Base-by-base conservation (phyloP, 2,329 filamentous ascomycete species). In the Scedosporium dehoogii region DNA sequence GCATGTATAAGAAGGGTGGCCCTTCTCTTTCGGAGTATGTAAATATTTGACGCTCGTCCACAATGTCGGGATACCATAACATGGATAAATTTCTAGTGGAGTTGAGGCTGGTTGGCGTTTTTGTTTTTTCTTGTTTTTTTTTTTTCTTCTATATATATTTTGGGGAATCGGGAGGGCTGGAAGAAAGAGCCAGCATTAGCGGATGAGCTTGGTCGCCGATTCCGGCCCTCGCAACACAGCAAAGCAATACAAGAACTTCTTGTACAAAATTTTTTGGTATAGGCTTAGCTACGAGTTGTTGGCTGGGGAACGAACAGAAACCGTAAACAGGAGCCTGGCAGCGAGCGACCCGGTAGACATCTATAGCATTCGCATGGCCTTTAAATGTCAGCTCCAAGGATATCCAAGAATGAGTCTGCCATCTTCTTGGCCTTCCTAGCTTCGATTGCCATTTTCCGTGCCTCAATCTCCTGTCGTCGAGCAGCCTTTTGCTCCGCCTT, bases 341-440 rank as follows among this genome's bases (percentile, higher is more conserved):
- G 10, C 33, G 33, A 38, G 33, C 33, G 33, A 38, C 33, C 10
- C 10, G 4, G 10, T 3, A 38, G 33, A 10, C 10, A 38, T 12
- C 9, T 12, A 38, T 12, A 38, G 4, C 10, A 38, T 38, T 12
- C 33, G 3, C 33, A 1, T 12, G 10, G 10, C 33, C 33, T 38
- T 53, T 62, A 56, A 7, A 61, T 21, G 27, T 60, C 55, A 12
- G 46, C 27, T 18, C 29, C 57, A 42, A 89, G 73, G 18, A 81
- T 82, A 61, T 87, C 83, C 68, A 96, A 72, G 72, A 94, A 94
- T 65, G 76, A 83, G 68, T 90, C 88, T 41, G 90, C 89, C 73
- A 88, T 81, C 69, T 84, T 86, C 73, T 85, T 87, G 33, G 83
- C 83, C 71, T 83, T 78, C 68, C 79, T 77, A 66, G 76, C 76